These are phyloP conservation scores for Echria macrotheca DNA, from an alignment of 495 filamentous ascomycete species.

Conservation along the genomic window DNA sequence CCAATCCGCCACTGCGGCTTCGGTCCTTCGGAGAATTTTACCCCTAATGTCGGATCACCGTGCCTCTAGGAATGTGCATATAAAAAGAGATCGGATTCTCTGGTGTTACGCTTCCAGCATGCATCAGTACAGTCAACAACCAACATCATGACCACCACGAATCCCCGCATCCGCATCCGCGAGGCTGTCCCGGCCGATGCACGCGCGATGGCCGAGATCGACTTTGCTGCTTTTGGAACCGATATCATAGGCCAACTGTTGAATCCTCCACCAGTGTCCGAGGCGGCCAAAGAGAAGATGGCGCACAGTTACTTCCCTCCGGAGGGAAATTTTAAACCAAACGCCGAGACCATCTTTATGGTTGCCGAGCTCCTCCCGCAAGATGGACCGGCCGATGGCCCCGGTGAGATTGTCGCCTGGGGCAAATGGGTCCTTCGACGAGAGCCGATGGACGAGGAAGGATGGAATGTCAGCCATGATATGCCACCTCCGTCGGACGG, in stretches of 20 bases:
- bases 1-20: too few relatives aligned
- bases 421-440: conserved; percentile 20
- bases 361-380: conserved; percentile 25
- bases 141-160: conserved; percentile 14
- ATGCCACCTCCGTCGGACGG: conserved; percentile 21
- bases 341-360: conserved; percentile 11
- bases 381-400: conserved; percentile 1
- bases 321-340: background rate
- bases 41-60: too few relatives aligned
- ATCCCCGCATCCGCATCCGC: conserved; percentile 22
- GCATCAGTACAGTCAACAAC: too few relatives aligned
- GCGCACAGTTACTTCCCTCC: conserved; percentile 8
- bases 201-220: conserved; percentile 13
- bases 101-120: too few relatives aligned
- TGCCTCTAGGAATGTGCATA: too few relatives aligned
- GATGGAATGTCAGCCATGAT: conserved; percentile 19
- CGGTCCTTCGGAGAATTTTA: too few relatives aligned
- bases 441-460: conserved; percentile 18
- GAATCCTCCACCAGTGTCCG: conserved; percentile 17
- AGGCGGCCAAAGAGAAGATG: conserved; percentile 10
- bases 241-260: conserved; percentile 24
- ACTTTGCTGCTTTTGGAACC: conserved; percentile 19
- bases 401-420: conserved; percentile 25
- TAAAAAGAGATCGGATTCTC: too few relatives aligned
- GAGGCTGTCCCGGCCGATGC: conserved; percentile 21